Base-by-base conservation (phyloP, 306 rosid genomes). In the Arachis stenosperma region DNA sequence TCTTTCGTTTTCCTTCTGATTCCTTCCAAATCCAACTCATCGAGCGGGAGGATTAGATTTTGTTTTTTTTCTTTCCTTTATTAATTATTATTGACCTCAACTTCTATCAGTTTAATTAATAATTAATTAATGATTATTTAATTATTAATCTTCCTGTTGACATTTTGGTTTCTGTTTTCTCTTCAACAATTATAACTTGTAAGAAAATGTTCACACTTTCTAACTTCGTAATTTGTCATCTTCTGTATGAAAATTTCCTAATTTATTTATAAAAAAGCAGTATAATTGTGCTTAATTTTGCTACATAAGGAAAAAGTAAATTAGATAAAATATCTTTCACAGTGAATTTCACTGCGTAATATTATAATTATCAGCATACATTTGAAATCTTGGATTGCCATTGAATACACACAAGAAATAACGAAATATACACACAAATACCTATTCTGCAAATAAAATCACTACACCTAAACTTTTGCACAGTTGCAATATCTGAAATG, bases 11-110 rank as follows among this genome's bases (percentile, higher is more conserved):
- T 13, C 46, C 7, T 64, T 65, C 54, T 65, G 3, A 12, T 40
- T 42, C 55, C 10, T 40, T 42, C 81, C 53, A 59, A 48, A 15
- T 48, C 54, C 71, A 17, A 29, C 13, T 54, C 60, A 5, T 22
- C 70, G 33, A 70, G 78, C 66, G 66, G 74, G 81, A 70, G 59
- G 63, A 69, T 3, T 43, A 6, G 56, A 13, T 15, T 41, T 61
- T 33, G 9, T 48, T 46, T 6, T 30, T 10, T 5, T 53, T 58
- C 12, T 48, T 67, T 52, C 11, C 22, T 5, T 22, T 22, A 22
- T 22, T 22, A 22, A 22, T 22, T 22, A 22, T 22, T 6, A 12
- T 6, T 14, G 5, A 10, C 43, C 40, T 9, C 13, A 8, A 56
- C n/a, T 56, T 56, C 29, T 2, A 3, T 52, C 29, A n/a, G 27